Conservation (phyloP, 2,329 filamentous ascomycete genomes). For the Tolypocladium ophioglossoides region DNA sequence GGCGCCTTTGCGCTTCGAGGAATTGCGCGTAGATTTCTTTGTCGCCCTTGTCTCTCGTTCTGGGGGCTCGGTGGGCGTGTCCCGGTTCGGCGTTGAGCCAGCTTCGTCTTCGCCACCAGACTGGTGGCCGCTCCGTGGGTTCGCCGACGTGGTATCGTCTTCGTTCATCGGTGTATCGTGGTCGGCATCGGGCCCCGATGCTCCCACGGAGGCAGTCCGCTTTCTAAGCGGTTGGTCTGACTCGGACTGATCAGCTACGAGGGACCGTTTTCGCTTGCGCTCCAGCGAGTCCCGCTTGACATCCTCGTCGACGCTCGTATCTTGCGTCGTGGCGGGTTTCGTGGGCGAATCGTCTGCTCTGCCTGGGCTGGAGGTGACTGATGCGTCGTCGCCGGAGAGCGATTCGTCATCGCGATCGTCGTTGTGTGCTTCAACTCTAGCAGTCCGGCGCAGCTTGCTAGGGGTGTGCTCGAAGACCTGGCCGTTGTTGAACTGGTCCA, state of each 20-base stretch:
- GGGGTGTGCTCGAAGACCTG: constrained; percentile 56
- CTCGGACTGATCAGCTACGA: constrained; percentile 31
- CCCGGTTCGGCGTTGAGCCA: constrained; percentile 15
- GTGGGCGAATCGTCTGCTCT: constrained; percentile 24
- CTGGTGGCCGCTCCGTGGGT: constrained; percentile 26
- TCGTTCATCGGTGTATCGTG: constrained; percentile 20
- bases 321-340: constrained; percentile 18
- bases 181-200: constrained; percentile 16
- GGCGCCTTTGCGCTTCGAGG: constrained; percentile 26
- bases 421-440: constrained; percentile 22
- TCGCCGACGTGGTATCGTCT: constrained; percentile 24
- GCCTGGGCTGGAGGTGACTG: constrained; percentile 26
- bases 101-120: constrained; percentile 37
- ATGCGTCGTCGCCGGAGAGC: constrained; percentile 27
- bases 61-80: constrained; percentile 16
- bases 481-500: constrained; percentile 43
- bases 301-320: constrained; percentile 18
- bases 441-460: constrained; percentile 59
- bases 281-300: constrained; percentile 23
- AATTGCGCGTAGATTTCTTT: constrained; percentile 31
- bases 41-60: constrained; percentile 21
- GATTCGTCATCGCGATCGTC: constrained; percentile 29
- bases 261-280: constrained; percentile 41
- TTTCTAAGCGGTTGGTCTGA: constrained; percentile 40
- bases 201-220: constrained; percentile 38